Conservation (phyloP, 75 land plant genomes). For the Sequoia sempervirens region DNA sequence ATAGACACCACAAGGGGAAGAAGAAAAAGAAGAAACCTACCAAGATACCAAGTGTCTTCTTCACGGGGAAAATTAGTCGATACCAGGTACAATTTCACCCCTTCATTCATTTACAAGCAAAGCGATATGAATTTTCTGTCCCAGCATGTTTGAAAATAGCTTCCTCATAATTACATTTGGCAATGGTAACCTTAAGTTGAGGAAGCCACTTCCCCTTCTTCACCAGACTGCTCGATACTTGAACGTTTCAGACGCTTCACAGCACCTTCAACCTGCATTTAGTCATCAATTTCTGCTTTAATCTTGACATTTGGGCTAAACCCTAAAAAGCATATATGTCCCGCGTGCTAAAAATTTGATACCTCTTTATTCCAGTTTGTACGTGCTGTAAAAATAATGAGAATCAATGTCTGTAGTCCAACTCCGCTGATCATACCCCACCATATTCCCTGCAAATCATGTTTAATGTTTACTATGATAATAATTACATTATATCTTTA, state of each 20-base stretch:
- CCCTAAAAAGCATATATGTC: background rate
- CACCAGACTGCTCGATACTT: background rate
- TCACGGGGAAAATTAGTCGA: no score
- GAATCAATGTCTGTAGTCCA: slow-evolving; percentile 12
- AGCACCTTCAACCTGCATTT: background rate
- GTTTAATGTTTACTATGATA: background rate
- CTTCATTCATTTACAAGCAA: no score
- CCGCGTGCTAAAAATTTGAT: background rate
- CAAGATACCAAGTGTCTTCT: no score
- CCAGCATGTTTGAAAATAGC: no score
- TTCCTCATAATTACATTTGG: no score
- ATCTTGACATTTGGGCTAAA: background rate
- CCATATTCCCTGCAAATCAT: slow-evolving; percentile 20
- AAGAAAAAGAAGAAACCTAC: no score
- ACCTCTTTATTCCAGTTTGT: slow-evolving; percentile 49
- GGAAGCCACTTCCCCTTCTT: no score
- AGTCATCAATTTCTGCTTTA: background rate
- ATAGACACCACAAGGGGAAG: no score
- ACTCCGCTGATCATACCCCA: slow-evolving; percentile 31
- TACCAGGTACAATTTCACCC: no score
- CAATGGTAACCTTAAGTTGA: no score
- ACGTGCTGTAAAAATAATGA: slow-evolving; percentile 6
- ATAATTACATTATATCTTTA: background rate
- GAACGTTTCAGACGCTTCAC: background rate
- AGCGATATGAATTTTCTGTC: no score